Percentiles rank a stretch among this genome's conserved stretches.
Evolutionary conservation across 2,329 filamentous ascomycete genomes (phyloP).

Genomic region (Stemphylium vesicarium): DNA sequence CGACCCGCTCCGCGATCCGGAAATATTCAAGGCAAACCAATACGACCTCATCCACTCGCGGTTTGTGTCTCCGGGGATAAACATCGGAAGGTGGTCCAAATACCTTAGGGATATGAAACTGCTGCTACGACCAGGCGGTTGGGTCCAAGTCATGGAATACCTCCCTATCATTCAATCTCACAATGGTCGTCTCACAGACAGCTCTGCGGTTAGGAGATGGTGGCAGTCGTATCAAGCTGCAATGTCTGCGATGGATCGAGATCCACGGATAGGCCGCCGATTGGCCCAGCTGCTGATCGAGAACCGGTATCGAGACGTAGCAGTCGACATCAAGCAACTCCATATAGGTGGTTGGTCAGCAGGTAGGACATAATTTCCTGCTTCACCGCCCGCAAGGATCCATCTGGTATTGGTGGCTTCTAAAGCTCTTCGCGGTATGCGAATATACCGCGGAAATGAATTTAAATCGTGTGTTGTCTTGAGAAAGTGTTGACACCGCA

Average conservation of each 20-base stretch:
- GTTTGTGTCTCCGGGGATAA: conserved; percentile 73
- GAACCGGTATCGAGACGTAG: conserved; percentile 42
- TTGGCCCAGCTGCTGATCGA: conserved; percentile 38
- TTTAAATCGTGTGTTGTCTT: background rate
- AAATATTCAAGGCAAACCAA: conserved; percentile 66
- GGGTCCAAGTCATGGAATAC: conserved; percentile 88
- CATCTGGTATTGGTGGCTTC: too few species aligned
- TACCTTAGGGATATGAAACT: conserved; percentile 79
- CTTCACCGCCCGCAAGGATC: background rate
- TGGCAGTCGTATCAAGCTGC: conserved; percentile 43
- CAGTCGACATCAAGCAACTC: conserved; percentile 35
- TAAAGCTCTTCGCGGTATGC: too few species aligned
- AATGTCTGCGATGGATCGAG: conserved; percentile 43
- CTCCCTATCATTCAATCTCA: conserved; percentile 86
- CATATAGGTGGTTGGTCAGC: conserved; percentile 48
- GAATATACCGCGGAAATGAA: background rate
- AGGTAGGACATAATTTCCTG: conserved; percentile 30
- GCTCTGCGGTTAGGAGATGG: conserved; percentile 47
- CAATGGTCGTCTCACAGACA: conserved; percentile 74
- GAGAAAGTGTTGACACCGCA: conserved; percentile 2
- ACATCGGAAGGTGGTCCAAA: conserved; percentile 72
- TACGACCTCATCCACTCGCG: conserved; percentile 88
- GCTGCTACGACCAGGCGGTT: conserved; percentile 76
- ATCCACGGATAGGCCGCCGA: conserved; percentile 43
- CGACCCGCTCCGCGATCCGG: conserved; percentile 45